Percentiles rank a stretch among this genome's conserved stretches.
These are phyloP conservation scores for Colletotrichum coccodes DNA, from an alignment of 2,329 filamentous ascomycete species.

Conservation along the genomic window DNA sequence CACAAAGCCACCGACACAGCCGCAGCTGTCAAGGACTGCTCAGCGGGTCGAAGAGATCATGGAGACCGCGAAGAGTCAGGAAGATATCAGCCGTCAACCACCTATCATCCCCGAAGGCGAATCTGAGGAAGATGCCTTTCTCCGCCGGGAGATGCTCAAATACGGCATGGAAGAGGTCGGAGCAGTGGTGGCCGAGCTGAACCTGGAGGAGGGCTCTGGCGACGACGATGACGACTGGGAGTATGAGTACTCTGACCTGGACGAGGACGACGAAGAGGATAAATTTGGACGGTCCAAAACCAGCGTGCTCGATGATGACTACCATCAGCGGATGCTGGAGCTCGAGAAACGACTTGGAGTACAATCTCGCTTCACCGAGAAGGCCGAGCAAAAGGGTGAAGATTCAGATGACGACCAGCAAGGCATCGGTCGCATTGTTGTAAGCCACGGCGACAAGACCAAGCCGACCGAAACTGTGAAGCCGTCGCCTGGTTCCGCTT, in stretches of 20 bases:
- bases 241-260: slow-evolving; percentile 60
- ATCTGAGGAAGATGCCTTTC: slow-evolving; percentile 79
- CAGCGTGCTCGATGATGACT: slow-evolving; percentile 76
- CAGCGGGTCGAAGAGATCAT: slow-evolving; percentile 66
- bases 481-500: slow-evolving; percentile 29
- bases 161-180: slow-evolving; percentile 92
- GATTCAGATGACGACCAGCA: slow-evolving; percentile 52
- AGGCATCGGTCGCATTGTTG: slow-evolving; percentile 66
- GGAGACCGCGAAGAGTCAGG: slow-evolving; percentile 64
- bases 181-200: slow-evolving; percentile 90
- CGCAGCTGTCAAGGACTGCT: slow-evolving; percentile 51
- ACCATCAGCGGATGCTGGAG: slow-evolving; percentile 84
- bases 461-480: slow-evolving; percentile 6
- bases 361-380: slow-evolving; percentile 57
- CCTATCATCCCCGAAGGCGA: slow-evolving; percentile 79
- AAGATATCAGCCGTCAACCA: slow-evolving; percentile 54
- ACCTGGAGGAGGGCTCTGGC: slow-evolving; percentile 76
- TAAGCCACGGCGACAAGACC: slow-evolving; percentile 46
- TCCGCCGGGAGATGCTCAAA: slow-evolving; percentile 89
- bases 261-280: slow-evolving; percentile 76
- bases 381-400: slow-evolving; percentile 46
- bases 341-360: slow-evolving; percentile 81
- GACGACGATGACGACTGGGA: slow-evolving; percentile 62
- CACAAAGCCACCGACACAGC: slow-evolving; percentile 59
- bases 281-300: slow-evolving; percentile 79